Evolutionary conservation across 352 stramenopile genomes (phyloP), one percentile per base, ranked within the genome.

Genomic region (Globisporangium irregulare): DNA sequence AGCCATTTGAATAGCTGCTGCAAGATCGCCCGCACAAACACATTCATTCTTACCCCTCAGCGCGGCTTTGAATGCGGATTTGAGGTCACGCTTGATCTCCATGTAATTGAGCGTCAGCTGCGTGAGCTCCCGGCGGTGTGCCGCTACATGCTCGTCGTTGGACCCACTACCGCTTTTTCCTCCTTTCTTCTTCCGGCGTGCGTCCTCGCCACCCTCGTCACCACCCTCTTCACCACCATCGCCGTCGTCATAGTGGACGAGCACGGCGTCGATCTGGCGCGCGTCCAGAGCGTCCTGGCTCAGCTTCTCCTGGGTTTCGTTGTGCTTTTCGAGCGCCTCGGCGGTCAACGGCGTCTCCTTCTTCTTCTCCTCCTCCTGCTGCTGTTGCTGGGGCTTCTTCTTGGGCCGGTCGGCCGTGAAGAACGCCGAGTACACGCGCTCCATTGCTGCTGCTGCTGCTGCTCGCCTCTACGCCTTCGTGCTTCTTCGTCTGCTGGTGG

Each of bases 371-470:
- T 32, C 29, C 29, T 32, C 29, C 4, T 32, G 27, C 41, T 71
- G 29, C 58, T 59, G 27, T 6, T 55, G 77, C 66, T 80, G 66
- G 25, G 43, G 67, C 24, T 71, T 73, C 70, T 79, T 72, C 36
- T 61, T 61, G 53, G 80, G 73, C 9, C 76, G 76, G 56, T 89
- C 81, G 56, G 64, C 68, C 38, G 78, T 86, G 71, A 95, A 95
- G 64, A 95, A 92, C 53, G 88, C 88, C 65, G 88, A 95, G 73
- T 95, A 95, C 59, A 95, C 82, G 41, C 88, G 88, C 74, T 95
- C 86, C 86, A 95, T 95, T 12, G 36, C 43, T 24, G 46, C 6
- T 22, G 27, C 55, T 59, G 67, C 69, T 70, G 4, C 66, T 64
- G 5, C 59, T 73, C 75, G 24, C n/a, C 38, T 46, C 38, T n/a